Evolutionary conservation across 2,329 filamentous ascomycete species (phyloP), one percentile per base, ranked within the genome.

Genomic region (Alternaria gaisen): DNA sequence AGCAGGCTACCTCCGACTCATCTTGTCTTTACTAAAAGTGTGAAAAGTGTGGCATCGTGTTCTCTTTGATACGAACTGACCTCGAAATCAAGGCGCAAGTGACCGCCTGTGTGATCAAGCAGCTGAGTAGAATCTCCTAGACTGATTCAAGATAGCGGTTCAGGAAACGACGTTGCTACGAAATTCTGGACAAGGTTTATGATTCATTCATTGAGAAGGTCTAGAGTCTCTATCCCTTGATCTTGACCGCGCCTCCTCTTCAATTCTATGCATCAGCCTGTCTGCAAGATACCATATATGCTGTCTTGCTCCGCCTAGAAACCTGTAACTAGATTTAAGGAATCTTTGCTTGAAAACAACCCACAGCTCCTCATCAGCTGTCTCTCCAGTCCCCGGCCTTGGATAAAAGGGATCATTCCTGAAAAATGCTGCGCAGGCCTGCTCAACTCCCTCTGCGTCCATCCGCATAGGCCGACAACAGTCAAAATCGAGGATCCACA

Each of bases 401-500:
- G 84, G 84, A 64, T 79, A 87, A 57, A 80, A 87, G 0, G 83
- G 84, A 56, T 87, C 84, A 51, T 87, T 87, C 5, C 74, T 72
- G 67, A 77, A 81, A 50, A 85, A 87, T 0, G 80, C 80, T 2
- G 57, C 61, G 0, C 79, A 82, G 2, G 83, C 83, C 38, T 80
- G 73, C 11, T 77, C 57, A 0, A 86, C 65, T 0, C 84, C 84
- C 0, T 72, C 44, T 80, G 61, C 63, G 12, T 67, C 54, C 54
- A 65, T 58, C 0, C 34, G 22, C 1, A 88, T 60, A 80, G 85
- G 65, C 71, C 87, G 64, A 83, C 86, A 72, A 86, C 87, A 50
- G 81, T 87, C 73, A 82, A 88, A 80, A 86, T 90, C 82, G 83
- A 90, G 82, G 3, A 78, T 58, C 75, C 75, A 78, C 24, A 77